Conservation (phyloP, 2,329 filamentous ascomycete genomes). For the Fonsecaea pedrosoi region DNA sequence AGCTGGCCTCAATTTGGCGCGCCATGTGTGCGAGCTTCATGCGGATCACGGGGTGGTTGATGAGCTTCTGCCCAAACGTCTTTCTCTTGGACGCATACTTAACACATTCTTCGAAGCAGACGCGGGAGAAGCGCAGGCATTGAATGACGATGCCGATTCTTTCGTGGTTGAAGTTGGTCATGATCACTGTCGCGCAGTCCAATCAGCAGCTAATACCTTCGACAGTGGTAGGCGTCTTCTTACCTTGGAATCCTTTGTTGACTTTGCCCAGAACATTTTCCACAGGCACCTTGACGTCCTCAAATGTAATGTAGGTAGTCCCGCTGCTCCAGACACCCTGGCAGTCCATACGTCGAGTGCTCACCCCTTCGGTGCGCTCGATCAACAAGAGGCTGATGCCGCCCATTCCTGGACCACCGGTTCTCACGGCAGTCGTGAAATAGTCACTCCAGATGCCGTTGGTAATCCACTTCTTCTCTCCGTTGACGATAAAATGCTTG, state of each 20-base stretch:
- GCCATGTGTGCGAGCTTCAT: slow-evolving; percentile 99
- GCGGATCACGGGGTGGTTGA: slow-evolving; percentile 95
- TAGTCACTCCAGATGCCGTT: slow-evolving; percentile 98
- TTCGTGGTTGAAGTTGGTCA: slow-evolving; percentile 99
- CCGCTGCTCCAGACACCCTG: slow-evolving; percentile 95
- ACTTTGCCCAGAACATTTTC: slow-evolving; percentile 98
- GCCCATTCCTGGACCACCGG: slow-evolving; percentile 87
- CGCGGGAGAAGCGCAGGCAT: slow-evolving; percentile 90
- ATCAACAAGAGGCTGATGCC: slow-evolving; percentile 90
- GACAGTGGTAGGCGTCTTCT: not conserved
- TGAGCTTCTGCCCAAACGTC: slow-evolving; percentile 95
- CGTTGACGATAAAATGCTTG: slow-evolving; percentile 97
- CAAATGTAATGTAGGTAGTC: slow-evolving; percentile 96
- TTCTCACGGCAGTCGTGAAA: slow-evolving; percentile 95
- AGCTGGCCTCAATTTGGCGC: slow-evolving; percentile 94
- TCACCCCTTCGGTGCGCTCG: slow-evolving; percentile 86
- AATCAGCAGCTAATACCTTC: not conserved
- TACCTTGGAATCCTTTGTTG: slow-evolving; percentile 92
- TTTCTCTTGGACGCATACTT: slow-evolving; percentile 97
- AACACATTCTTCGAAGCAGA: slow-evolving; percentile 95
- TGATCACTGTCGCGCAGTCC: slow-evolving; percentile 71
- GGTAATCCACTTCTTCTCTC: slow-evolving; percentile 99
- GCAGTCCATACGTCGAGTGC: slow-evolving; percentile 95
- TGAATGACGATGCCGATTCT: slow-evolving; percentile 99
- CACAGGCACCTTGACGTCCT: slow-evolving; percentile 99